Percentiles rank a stretch among this genome's conserved stretches.
Evolutionary conservation across 1,139 yeast species (phyloP).

Genomic region (Candida sp.): DNA sequence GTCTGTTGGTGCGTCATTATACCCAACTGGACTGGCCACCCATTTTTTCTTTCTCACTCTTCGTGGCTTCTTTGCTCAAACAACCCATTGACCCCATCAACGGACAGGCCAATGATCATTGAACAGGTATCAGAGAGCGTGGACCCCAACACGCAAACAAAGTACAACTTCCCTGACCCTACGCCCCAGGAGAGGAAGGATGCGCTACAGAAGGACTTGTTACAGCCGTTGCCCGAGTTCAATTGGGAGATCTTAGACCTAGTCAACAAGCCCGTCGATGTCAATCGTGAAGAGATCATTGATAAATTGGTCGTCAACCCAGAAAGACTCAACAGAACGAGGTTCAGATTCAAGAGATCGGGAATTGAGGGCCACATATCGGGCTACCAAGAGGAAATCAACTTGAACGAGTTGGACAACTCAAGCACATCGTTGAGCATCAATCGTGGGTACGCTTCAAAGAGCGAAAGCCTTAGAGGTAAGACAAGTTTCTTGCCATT

Average conservation of each 20-base stretch:
- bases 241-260: constrained; percentile 65
- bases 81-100: background rate
- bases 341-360: constrained; percentile 63
- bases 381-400: constrained; percentile 63
- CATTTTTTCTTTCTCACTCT: background rate
- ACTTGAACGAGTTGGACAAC: constrained; percentile 44
- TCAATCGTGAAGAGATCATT: constrained; percentile 33
- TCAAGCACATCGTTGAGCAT: constrained; percentile 76
- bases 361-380: constrained; percentile 78
- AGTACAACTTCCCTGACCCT: constrained; percentile 6
- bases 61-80: background rate
- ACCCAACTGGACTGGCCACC: no score
- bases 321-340: constrained; percentile 54
- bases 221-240: constrained; percentile 54
- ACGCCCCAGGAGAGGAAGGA: constrained; percentile 11
- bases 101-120: constrained; percentile 7
- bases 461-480: constrained; percentile 68
- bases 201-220: constrained; percentile 20
- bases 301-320: constrained; percentile 56
- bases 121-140: constrained; percentile 7
- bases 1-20: no score
- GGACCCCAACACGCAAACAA: constrained; percentile 11
- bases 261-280: constrained; percentile 48
- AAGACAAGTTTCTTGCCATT: constrained; percentile 83
- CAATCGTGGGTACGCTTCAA: constrained; percentile 68